Conservation (phyloP, 352 stramenopile species). For the Phytophthora pseudosyringae region DNA sequence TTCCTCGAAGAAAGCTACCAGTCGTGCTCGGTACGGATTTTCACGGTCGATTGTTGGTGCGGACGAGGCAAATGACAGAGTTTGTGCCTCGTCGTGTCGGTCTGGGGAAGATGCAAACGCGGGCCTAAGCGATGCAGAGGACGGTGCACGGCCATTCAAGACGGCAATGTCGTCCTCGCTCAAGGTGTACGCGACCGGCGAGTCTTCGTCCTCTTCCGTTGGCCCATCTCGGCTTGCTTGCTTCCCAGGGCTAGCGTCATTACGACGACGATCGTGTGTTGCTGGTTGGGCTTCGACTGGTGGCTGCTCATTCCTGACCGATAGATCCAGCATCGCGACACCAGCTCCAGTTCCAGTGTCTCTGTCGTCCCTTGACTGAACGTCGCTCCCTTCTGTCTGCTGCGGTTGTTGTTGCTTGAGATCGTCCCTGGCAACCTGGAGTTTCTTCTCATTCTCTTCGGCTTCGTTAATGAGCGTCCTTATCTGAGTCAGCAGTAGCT, state of each 20-base stretch:
- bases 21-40: conserved; percentile 54
- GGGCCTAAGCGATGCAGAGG: conserved; percentile 7
- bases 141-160: conserved; percentile 56
- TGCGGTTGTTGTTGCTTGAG: conserved; percentile 23
- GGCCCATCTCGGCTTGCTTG: conserved; percentile 9
- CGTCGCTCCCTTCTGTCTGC: not conserved
- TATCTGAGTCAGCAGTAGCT: conserved; percentile 82
- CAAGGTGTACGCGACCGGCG: conserved; percentile 62
- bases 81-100: conserved; percentile 14
- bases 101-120: conserved; percentile 5
- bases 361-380: conserved; percentile 3
- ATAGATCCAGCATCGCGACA: conserved; percentile 28
- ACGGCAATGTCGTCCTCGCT: conserved; percentile 74
- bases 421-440: conserved; percentile 32
- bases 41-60: not conserved
- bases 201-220: conserved; percentile 28
- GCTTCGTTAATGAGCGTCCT: conserved; percentile 73
- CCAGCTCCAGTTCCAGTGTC: conserved; percentile 7
- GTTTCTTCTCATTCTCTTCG: conserved; percentile 50
- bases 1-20: conserved; percentile 69
- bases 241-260: not conserved
- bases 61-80: conserved; percentile 19
- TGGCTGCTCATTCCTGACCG: conserved; percentile 8
- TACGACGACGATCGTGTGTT: conserved; percentile 1
- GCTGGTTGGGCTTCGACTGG: not conserved